Evolutionary conservation across 805 yeast species (phyloP).

Genomic region (Starmerella bombicola): DNA sequence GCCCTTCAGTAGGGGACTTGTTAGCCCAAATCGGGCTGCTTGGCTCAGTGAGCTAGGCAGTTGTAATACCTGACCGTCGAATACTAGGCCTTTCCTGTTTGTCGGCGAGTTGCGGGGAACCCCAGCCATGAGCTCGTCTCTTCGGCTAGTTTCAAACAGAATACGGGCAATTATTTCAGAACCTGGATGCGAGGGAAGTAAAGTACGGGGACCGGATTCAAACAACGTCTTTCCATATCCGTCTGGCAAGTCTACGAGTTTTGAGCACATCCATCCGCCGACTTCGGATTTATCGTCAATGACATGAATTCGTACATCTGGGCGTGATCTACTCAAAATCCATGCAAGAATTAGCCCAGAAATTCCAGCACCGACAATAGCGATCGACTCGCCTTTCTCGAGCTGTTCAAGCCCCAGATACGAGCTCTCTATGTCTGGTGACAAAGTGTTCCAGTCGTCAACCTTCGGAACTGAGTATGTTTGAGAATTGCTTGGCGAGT

Average conservation of each 20-base stretch:
- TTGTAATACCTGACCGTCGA: constrained; percentile 23
- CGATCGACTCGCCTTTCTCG: constrained; percentile 36
- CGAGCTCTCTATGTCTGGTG: constrained; percentile 25
- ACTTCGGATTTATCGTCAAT: constrained; percentile 43
- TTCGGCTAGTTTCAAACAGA: constrained; percentile 34
- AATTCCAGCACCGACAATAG: constrained; percentile 78
- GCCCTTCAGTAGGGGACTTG: constrained; percentile 32
- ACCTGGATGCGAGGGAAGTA: constrained; percentile 74
- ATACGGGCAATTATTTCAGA: constrained; percentile 27
- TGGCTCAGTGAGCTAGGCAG: constrained; percentile 24
- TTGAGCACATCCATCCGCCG: constrained; percentile 64
- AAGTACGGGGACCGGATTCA: constrained; percentile 86
- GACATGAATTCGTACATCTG: constrained; percentile 55
- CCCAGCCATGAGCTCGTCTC: constrained; percentile 41
- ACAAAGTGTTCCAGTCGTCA: constrained; percentile 23
- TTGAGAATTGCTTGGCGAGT: neutral
- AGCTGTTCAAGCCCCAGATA: constrained; percentile 24
- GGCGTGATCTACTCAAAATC: constrained; percentile 49
- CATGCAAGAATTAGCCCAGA: constrained; percentile 54
- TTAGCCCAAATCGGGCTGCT: constrained; percentile 18
- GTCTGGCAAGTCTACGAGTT: constrained; percentile 11
- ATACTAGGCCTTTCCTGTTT: constrained; percentile 57
- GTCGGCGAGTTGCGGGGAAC: constrained; percentile 48
- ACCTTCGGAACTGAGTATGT: neutral
- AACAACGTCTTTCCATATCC: constrained; percentile 24